Evolutionary conservation across 768 basidiomycete genomes (phyloP).

Genomic region (Leccinum rimulosum): DNA sequence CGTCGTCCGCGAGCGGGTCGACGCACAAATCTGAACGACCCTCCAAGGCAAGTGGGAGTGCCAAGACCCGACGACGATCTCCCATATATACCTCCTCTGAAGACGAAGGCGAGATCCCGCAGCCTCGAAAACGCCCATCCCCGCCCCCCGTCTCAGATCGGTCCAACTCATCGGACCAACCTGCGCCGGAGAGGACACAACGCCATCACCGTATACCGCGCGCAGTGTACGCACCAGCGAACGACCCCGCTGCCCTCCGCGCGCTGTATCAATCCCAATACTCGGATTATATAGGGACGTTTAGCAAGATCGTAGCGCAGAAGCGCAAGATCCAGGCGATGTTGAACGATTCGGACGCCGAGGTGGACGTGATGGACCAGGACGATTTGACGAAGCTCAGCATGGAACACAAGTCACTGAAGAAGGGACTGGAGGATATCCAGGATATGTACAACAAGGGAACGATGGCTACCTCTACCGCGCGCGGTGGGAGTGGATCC

Average conservation of each 20-base stretch:
- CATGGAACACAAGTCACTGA: constrained; percentile 43
- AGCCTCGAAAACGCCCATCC: constrained; percentile 27
- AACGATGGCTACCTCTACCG: not conserved
- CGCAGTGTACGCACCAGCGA: constrained; percentile 36
- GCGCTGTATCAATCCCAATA: constrained; percentile 53
- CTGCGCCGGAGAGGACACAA: constrained; percentile 10
- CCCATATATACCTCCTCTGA: constrained; percentile 70
- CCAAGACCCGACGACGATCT: constrained; percentile 49
- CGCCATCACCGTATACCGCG: constrained; percentile 31
- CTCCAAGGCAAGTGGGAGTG: constrained; percentile 14
- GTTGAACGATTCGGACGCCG: constrained; percentile 53
- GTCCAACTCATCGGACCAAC: constrained; percentile 21
- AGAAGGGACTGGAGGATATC: constrained; percentile 55
- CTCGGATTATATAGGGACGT: constrained; percentile 46
- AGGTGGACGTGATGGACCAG: constrained; percentile 50
- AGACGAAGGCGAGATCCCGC: constrained; percentile 47
- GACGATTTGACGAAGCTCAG: constrained; percentile 50
- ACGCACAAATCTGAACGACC: constrained; percentile 21
- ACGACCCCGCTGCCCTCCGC: constrained; percentile 52
- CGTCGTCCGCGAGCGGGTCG: constrained; percentile 1
- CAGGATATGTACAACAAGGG: constrained; percentile 36
- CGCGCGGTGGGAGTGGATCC: constrained; percentile 1
- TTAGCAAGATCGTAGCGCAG: constrained; percentile 47
- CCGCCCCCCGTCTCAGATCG: constrained; percentile 27
- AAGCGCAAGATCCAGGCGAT: constrained; percentile 53